Conservation (phyloP, 768 basidiomycete species). For the Pisolithus microcarpus region DNA sequence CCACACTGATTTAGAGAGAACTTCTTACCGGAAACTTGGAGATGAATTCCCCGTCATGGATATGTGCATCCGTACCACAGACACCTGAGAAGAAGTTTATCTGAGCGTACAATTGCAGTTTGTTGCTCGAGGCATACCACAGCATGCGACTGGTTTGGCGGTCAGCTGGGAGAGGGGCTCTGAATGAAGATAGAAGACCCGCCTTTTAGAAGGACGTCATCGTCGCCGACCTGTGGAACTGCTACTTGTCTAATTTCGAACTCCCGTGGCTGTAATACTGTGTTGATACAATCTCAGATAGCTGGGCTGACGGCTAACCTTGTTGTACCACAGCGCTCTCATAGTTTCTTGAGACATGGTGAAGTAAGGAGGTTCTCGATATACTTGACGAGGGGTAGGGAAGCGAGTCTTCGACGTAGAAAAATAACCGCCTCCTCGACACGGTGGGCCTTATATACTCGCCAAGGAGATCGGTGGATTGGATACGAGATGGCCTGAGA, state of each 20-base stretch:
- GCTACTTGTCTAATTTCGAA: constrained; percentile 65
- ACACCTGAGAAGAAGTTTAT: constrained; percentile 32
- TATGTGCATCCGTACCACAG: constrained; percentile 58
- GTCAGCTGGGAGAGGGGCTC: neutral
- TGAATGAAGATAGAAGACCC: constrained; percentile 1
- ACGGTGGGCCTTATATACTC: neutral
- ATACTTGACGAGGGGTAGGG: too few relatives aligned
- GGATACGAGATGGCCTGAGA: neutral
- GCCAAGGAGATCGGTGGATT: neutral
- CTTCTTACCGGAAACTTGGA: constrained; percentile 44
- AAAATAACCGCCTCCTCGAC: too few relatives aligned
- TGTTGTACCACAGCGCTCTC: constrained; percentile 70
- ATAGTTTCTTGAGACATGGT: constrained; percentile 56
- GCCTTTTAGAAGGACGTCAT: constrained; percentile 76
- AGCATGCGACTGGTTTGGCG: constrained; percentile 32
- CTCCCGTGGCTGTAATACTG: constrained; percentile 45
- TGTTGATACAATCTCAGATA: constrained; percentile 7
- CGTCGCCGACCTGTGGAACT: constrained; percentile 55
- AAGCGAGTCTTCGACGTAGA: too few relatives aligned
- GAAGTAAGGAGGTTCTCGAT: neutral
- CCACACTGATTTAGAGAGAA: constrained; percentile 4
- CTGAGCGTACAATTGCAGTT: neutral
- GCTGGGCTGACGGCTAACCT: constrained; percentile 30
- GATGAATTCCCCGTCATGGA: constrained; percentile 61
- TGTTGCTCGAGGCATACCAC: constrained; percentile 26